Conservation (phyloP, 257 asterid species). For the Capsicum chinense region DNA sequence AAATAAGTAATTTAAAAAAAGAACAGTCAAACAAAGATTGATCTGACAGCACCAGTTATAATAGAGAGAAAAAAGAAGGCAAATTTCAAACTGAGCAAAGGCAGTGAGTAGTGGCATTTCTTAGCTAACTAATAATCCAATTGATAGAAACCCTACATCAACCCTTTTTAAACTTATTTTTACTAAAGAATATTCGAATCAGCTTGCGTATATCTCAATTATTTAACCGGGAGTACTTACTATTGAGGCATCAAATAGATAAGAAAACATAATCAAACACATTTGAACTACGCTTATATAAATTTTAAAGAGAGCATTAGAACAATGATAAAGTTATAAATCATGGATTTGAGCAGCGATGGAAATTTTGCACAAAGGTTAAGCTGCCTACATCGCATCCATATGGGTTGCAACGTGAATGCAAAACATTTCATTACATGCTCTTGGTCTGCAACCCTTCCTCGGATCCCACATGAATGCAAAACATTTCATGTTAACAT, state of each 20-base stretch:
- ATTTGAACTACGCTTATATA: background rate
- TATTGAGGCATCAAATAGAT: background rate
- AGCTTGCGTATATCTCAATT: background rate
- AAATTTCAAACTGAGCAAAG: conserved; percentile 26
- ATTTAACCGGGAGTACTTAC: background rate
- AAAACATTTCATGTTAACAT: too few relatives aligned
- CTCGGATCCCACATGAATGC: too few relatives aligned
- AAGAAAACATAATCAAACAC: background rate
- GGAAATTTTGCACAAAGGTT: background rate
- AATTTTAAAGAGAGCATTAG: background rate
- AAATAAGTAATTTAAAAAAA: background rate
- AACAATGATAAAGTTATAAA: background rate
- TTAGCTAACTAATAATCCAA: conserved; percentile 31
- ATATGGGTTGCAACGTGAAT: too few relatives aligned
- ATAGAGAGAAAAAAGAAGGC: conserved; percentile 22
- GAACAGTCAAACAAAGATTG: conserved; percentile 22
- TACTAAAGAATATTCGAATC: background rate
- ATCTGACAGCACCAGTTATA: conserved; percentile 22
- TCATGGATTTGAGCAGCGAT: background rate
- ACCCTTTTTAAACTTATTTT: background rate
- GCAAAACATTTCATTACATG: too few relatives aligned
- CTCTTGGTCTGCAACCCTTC: too few relatives aligned
- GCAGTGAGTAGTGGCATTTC: conserved; percentile 22
- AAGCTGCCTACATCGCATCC: background rate
- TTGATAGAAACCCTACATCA: conserved; percentile 29